Evolutionary conservation across 2,329 filamentous ascomycete genomes (phyloP), one percentile per base, ranked within the genome.

Genomic region (Didymella sp.): DNA sequence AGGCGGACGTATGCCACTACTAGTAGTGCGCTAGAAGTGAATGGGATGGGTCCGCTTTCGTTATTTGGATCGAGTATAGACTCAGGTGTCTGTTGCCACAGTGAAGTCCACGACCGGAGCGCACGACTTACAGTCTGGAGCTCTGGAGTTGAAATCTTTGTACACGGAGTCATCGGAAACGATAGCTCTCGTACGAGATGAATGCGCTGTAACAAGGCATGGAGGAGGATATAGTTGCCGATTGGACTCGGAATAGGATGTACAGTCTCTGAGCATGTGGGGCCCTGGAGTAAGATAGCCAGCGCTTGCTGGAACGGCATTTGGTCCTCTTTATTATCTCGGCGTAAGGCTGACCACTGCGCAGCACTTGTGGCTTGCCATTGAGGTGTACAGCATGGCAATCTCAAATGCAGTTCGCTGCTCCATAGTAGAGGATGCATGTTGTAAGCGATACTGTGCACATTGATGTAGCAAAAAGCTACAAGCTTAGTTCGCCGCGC

Each of bases 1-100:
- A 82, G 74, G 5, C 80, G 77, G 0, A 80, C 76, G 53, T 82
- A 82, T 1, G 80, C 80, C 0, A 82, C 73, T 0, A 77, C 77
- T 0, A 82, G 70, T 0, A 82, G 71, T 0, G 80, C 78, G 45
- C 77, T 81, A 2, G 80, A 82, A 0, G 79, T 82, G 56, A 76
- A 76, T 0, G 73, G 71, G 5, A 76, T 72, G 0, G 74, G 74
- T 0, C 74, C 73, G 41, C 72, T 74, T 13, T 72, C 68, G 44
- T 76, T 74, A 43, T 73, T 73, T 1, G 73, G 73, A 37, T 76
- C 74, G 0, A 76, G 63, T 13, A 71, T 74, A 0, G 71, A 74
- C 53, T 76, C 73, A 1, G 73, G 71, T 2, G 72, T 70, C 28
- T 72, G 71, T 48, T 72, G 71, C 72, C 73, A 75, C 6, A 72